These are phyloP conservation scores for Laetiporus sulphureus DNA, from an alignment of 1,284 basidiomycete genomes.

Conservation along the genomic window DNA sequence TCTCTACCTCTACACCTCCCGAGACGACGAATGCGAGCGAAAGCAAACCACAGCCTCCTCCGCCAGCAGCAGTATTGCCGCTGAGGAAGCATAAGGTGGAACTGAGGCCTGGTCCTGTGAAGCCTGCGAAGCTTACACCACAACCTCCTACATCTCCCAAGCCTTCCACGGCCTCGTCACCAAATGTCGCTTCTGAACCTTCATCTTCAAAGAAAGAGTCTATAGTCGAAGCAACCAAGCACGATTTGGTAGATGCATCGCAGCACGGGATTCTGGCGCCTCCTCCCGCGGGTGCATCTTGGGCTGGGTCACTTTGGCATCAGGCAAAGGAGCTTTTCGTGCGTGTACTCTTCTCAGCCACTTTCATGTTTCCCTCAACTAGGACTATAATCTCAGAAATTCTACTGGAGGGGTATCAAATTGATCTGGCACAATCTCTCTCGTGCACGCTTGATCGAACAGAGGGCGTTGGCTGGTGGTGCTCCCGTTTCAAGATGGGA, in stretches of 20 bases:
- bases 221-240: constrained; percentile 43
- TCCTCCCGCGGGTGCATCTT: constrained; percentile 52
- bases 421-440: constrained; percentile 56
- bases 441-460: constrained; percentile 44
- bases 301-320: constrained; percentile 50
- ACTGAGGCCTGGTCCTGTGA: constrained; percentile 58
- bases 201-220: constrained; percentile 5
- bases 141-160: constrained; percentile 8
- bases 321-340: constrained; percentile 67
- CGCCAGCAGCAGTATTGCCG: constrained; percentile 15
- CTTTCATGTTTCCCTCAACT: constrained; percentile 4
- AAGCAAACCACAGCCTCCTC: constrained; percentile 11
- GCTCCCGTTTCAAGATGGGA: constrained; percentile 56
- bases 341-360: constrained; percentile 15
- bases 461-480: constrained; percentile 50
- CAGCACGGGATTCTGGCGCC: constrained; percentile 61
- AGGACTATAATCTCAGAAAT: constrained; percentile 53
- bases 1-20: constrained; percentile 17
- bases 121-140: constrained; percentile 29
- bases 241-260: constrained; percentile 59
- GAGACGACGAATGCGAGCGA: constrained; percentile 22
- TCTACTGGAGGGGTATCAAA: constrained; percentile 69
- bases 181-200: constrained; percentile 3
- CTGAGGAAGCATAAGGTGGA: constrained; percentile 51
- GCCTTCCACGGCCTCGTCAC: constrained; percentile 5